Percentiles rank a stretch among this genome's conserved stretches.
These are phyloP conservation scores for Sorghum bicolor DNA, from an alignment of 176 grass and related monocot genomes.

Conservation along the genomic window DNA sequence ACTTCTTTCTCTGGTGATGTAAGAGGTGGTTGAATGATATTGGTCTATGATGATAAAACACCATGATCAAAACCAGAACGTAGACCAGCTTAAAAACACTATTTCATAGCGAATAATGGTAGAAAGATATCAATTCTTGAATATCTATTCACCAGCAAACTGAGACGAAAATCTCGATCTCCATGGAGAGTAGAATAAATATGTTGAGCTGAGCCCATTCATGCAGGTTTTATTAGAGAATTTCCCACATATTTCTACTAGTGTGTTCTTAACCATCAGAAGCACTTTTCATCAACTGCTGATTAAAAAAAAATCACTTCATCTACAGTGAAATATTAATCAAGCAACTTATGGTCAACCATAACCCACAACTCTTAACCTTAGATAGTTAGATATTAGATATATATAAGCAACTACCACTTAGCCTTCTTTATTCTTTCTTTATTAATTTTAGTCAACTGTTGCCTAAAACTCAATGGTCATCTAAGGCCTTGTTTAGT, in stretches of 20 bases:
- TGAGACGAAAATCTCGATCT: not conserved
- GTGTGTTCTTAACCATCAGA: not conserved
- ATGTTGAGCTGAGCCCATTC: not conserved
- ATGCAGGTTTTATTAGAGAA: not conserved
- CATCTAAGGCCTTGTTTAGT: no score
- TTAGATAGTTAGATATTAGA: not conserved
- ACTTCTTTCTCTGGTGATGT: not conserved
- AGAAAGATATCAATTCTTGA: not conserved
- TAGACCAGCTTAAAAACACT: not conserved
- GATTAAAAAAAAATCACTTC: not conserved
- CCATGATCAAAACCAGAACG: not conserved
- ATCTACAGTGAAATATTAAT: not conserved
- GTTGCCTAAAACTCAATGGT: not conserved
- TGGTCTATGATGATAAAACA: not conserved
- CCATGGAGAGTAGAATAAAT: not conserved
- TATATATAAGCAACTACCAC: not conserved
- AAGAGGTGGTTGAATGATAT: not conserved
- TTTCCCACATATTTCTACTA: not conserved
- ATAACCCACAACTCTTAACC: not conserved
- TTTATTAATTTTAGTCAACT: not conserved
- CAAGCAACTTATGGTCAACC: not conserved
- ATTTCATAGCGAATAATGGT: not conserved
- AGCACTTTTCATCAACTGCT: not conserved
- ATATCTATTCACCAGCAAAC: not conserved
- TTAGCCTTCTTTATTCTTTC: not conserved